Conservation (phyloP, 179 eudicot genomes). For the Actinidia chinensis region DNA sequence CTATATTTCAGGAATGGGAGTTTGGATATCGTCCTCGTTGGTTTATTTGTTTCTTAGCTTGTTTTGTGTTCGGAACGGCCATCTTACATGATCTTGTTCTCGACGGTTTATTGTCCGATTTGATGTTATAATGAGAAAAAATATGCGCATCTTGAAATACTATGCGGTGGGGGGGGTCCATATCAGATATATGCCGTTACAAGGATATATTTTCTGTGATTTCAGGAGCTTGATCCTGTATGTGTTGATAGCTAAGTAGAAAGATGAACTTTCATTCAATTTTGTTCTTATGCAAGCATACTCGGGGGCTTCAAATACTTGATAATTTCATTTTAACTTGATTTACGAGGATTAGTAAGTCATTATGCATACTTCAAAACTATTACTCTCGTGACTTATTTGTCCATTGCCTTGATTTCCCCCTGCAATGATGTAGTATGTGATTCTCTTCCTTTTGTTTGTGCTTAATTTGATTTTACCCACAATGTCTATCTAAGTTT, state of each 20-base stretch:
- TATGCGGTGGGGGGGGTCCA: not conserved
- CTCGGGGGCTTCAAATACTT: not conserved
- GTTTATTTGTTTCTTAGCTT: no score
- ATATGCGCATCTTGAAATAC: not conserved
- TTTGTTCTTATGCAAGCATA: not conserved
- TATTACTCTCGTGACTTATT: no score
- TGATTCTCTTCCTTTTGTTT: no score
- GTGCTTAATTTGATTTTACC: not conserved
- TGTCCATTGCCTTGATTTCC: no score
- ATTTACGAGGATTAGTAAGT: no score
- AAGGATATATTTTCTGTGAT: not conserved
- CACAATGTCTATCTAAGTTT: not conserved
- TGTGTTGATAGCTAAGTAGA: not conserved
- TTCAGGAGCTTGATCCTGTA: not conserved
- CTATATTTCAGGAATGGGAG: no score
- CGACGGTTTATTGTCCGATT: not conserved
- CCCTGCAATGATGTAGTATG: no score
- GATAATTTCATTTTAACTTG: no score
- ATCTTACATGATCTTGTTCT: not conserved
- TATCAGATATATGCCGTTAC: not conserved
- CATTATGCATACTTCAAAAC: no score
- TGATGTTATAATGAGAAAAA: not conserved
- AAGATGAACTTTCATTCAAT: not conserved
- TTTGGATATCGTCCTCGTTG: no score
- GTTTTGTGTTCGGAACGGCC: no score